Evolutionary conservation across 345 rosid species (phyloP).

Genomic region (Ceriops zippeliana): DNA sequence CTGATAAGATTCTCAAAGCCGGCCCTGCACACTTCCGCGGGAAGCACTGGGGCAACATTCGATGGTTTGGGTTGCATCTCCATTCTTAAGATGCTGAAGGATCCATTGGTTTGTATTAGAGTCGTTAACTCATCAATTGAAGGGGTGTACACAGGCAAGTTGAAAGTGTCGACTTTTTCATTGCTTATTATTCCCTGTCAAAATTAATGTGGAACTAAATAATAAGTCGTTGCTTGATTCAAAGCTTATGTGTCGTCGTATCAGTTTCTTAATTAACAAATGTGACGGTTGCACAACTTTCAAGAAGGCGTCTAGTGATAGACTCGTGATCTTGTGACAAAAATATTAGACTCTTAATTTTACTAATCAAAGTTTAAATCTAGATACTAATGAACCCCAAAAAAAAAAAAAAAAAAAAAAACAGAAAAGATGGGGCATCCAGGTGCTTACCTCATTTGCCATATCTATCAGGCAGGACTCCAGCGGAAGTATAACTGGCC

Average conservation of each 20-base stretch:
- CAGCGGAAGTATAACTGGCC: background rate
- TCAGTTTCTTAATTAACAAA: too few relatives aligned
- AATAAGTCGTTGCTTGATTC: too few relatives aligned
- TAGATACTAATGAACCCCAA: too few relatives aligned
- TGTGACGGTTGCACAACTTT: too few relatives aligned
- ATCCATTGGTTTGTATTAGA: background rate
- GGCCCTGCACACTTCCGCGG: background rate
- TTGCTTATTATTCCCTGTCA: conserved; percentile 1
- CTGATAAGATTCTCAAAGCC: background rate
- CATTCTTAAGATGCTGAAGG: background rate
- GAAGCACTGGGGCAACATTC: background rate
- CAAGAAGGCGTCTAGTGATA: too few relatives aligned
- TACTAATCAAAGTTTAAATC: too few relatives aligned
- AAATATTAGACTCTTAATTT: too few relatives aligned
- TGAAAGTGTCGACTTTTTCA: background rate
- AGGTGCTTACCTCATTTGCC: conserved; percentile 12
- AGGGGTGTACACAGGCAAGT: conserved; percentile 7
- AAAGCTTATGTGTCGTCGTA: too few relatives aligned
- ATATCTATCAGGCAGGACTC: conserved; percentile 18
- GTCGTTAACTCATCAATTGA: conserved; percentile 8
- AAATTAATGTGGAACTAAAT: background rate
- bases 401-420: too few relatives aligned
- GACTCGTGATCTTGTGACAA: too few relatives aligned
- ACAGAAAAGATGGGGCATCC: background rate
- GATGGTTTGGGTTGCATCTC: background rate